These are phyloP conservation scores for Malus orientalis DNA, from an alignment of 306 rosid genomes.

Conservation along the genomic window DNA sequence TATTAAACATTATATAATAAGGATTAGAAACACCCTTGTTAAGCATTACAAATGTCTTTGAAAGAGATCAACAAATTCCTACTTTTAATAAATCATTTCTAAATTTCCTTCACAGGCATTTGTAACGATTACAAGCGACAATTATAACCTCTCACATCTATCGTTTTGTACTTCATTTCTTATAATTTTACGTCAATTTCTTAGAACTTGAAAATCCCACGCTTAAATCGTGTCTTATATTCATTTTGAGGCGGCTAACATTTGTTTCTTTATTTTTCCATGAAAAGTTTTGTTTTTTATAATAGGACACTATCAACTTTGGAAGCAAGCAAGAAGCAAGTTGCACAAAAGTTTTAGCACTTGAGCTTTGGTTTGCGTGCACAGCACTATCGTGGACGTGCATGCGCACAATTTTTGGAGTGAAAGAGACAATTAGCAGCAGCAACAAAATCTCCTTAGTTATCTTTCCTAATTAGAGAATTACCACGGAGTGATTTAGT, in stretches of 20 bases:
- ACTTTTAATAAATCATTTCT: no score
- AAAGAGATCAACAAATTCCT: no score
- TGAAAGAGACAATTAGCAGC: constrained; percentile 14
- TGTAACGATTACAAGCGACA: no score
- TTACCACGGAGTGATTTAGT: rapidly evolving
- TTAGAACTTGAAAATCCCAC: no score
- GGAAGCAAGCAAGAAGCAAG: constrained; percentile 2
- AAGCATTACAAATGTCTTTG: no score
- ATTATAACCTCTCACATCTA: background rate
- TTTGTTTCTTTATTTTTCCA: background rate
- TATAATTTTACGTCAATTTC: background rate
- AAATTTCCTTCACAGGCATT: no score
- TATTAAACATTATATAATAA: no score
- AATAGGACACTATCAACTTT: background rate
- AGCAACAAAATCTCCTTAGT: background rate
- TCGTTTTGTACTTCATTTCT: no score
- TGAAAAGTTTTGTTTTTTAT: background rate
- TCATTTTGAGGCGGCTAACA: background rate
- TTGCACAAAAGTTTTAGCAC: background rate
- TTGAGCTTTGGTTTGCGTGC: constrained; percentile 19
- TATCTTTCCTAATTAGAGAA: background rate
- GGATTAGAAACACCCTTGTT: no score
- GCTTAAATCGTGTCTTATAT: background rate
- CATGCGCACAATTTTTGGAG: constrained; percentile 27
- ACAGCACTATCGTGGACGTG: constrained; percentile 31